These are phyloP conservation scores for Schwanniomyces vanrijiae DNA, from an alignment of 805 yeast species.

Conservation along the genomic window DNA sequence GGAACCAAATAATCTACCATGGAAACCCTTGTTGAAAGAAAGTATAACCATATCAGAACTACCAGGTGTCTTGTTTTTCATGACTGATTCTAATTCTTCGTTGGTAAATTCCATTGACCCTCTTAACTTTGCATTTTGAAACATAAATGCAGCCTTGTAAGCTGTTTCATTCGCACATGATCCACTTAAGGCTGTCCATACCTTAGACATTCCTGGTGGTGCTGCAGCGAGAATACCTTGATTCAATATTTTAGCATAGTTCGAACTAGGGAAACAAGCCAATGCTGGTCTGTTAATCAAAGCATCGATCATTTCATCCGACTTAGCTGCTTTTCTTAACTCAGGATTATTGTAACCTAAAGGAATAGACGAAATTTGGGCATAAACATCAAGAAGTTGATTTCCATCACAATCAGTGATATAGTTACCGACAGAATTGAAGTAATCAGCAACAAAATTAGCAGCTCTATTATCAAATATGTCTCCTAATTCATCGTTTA, in stretches of 20 bases:
- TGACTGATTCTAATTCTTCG: constrained; percentile 48
- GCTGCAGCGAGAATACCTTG: constrained; percentile 60
- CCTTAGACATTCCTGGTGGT: constrained; percentile 57
- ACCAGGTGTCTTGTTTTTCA: constrained; percentile 54
- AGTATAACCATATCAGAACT: constrained; percentile 52
- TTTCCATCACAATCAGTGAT: constrained; percentile 44
- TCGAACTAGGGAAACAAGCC: constrained; percentile 50
- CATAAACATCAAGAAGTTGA: constrained; percentile 38
- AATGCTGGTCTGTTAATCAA: constrained; percentile 59
- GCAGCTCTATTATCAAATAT: constrained; percentile 44
- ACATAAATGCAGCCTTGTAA: constrained; percentile 69
- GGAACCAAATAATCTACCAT: constrained; percentile 57
- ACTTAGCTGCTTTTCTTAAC: constrained; percentile 63
- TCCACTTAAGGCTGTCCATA: constrained; percentile 68
- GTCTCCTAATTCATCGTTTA: constrained; percentile 34
- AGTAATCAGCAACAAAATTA: constrained; percentile 41
- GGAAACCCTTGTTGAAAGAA: constrained; percentile 56
- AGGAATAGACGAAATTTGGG: constrained; percentile 83
- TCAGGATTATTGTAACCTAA: constrained; percentile 86
- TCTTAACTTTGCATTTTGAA: constrained; percentile 55
- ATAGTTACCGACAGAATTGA: constrained; percentile 39
- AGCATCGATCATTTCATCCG: constrained; percentile 70
- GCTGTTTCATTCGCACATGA: constrained; percentile 74
- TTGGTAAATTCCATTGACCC: constrained; percentile 44
- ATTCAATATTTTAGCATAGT: constrained; percentile 47